Base-by-base conservation (phyloP, 2,329 filamentous ascomycete species). In the Hypoxylon sp. region DNA sequence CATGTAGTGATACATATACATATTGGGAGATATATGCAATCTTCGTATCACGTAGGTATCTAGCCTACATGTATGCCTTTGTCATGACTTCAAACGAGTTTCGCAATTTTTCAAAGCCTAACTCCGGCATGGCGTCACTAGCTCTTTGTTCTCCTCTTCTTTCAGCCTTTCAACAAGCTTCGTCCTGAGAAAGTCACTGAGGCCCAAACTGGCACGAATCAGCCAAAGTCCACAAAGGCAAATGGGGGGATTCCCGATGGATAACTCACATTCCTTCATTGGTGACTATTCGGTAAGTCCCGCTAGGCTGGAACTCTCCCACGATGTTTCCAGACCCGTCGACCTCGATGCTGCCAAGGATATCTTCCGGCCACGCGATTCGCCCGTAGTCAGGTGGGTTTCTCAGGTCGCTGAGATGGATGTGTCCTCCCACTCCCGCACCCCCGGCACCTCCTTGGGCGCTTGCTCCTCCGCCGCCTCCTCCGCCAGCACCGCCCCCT, bases 361-460 rank as follows among this genome's bases (percentile, higher is more conserved):
- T 92, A 74, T 92, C 90, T 73, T 92, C 90, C 1, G 90, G 89
- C 83, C 87, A 91, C 1, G 90, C 88, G 75, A 92, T 91, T 57
- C 90, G 80, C 14, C 90, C 90, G 82, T 85, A 92, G 73, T 91
- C 89, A 0, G 88, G 89, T 1, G 89, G 88, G 56, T 90, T 90
- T 58, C 90, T 81, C 58, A 81, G 74, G 75, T 92, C 90, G 61
- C 88, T 90, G 4, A 92, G 81, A 78, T 92, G 90, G 17, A 92
- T 84, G 80, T 87, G 87, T 1, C 90, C 89, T 22, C 89, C 88
- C 22, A 85, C 80, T 1, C 88, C 88, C 1, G 80, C 87, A 9
- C 88, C 87, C 0, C 88, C 88, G 0, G 86, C 85, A 19, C 87
- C 88, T n/a, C 88, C 88, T 75, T 90, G 87, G n/a, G 80, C 82